Percentiles rank a stretch among this genome's conserved stretches.
These are phyloP conservation scores for Cercospora brassicicola DNA, from an alignment of 2,329 filamentous ascomycete genomes.

Conservation along the genomic window DNA sequence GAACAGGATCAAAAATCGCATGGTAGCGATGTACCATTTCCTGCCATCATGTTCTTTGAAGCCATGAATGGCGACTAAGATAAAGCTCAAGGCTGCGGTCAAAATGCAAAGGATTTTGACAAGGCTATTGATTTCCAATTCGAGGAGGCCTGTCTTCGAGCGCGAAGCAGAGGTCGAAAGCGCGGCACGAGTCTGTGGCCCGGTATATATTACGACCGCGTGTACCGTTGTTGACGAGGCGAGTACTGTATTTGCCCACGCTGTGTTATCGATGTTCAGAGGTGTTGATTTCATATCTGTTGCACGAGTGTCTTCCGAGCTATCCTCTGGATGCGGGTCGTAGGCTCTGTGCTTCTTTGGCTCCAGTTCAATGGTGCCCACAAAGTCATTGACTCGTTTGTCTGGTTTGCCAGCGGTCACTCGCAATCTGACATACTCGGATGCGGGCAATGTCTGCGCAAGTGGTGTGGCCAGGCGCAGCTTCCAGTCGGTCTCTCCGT, in stretches of 20 bases:
- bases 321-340: constrained; percentile 41
- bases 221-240: constrained; percentile 87
- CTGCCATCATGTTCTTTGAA: constrained; percentile 64
- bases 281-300: constrained; percentile 56
- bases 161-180: constrained; percentile 88
- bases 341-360: constrained; percentile 54
- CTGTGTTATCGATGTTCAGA: constrained; percentile 92
- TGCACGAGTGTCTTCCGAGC: constrained; percentile 4
- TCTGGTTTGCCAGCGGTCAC: constrained; percentile 88
- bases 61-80: constrained; percentile 83
- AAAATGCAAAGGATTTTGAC: constrained; percentile 94
- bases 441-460: constrained; percentile 72
- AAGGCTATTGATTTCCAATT: constrained; percentile 94
- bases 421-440: constrained; percentile 65
- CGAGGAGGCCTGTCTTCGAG: constrained; percentile 89
- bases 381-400: constrained; percentile 90
- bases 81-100: constrained; percentile 79
- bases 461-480: constrained; percentile 81
- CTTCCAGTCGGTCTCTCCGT: constrained; percentile 99
- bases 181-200: constrained; percentile 87
- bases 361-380: constrained; percentile 79
- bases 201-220: constrained; percentile 91
- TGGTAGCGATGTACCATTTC: constrained; percentile 93
- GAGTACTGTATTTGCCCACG: constrained; percentile 97
- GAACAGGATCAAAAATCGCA: constrained; percentile 96